These are phyloP conservation scores for Bolboschoenoplectus hybrid DNA, from an alignment of 202 grass and related monocot genomes.

Conservation along the genomic window DNA sequence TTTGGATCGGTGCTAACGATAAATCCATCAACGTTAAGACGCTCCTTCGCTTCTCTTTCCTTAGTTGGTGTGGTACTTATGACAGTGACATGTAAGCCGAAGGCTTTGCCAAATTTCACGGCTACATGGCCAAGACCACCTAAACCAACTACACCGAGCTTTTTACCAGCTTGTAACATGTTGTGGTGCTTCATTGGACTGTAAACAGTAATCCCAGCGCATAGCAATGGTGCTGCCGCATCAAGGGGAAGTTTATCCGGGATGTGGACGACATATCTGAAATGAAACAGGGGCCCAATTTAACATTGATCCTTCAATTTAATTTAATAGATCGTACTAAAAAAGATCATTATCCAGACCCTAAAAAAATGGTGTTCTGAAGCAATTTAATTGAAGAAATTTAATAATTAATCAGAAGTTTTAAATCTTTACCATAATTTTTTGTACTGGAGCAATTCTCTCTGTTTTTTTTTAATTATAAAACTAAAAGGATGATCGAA, in stretches of 20 bases:
- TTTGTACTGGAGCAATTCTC: background rate
- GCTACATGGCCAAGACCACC: constrained; percentile 83
- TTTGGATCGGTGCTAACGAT: constrained; percentile 56
- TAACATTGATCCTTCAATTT: background rate
- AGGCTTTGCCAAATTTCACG: constrained; percentile 84
- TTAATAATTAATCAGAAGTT: no score
- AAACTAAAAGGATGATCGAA: background rate
- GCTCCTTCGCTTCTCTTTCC: constrained; percentile 63
- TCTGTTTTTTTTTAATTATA: background rate
- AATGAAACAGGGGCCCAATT: background rate
- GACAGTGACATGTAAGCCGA: constrained; percentile 66
- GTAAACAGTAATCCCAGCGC: constrained; percentile 80
- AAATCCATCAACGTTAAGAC: constrained; percentile 61
- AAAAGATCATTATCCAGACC: no score
- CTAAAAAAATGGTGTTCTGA: no score
- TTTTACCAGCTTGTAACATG: constrained; percentile 52
- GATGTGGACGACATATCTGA: constrained; percentile 57
- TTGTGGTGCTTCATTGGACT: constrained; percentile 83
- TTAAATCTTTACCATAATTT: no score
- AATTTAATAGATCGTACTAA: background rate
- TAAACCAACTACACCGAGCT: constrained; percentile 75
- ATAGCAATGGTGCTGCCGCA: constrained; percentile 66
- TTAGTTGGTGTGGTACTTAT: constrained; percentile 83
- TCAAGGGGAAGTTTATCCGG: constrained; percentile 58
- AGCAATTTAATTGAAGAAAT: no score